Conservation (phyloP, 805 yeast species). For the Yamadazyma laniorum region DNA sequence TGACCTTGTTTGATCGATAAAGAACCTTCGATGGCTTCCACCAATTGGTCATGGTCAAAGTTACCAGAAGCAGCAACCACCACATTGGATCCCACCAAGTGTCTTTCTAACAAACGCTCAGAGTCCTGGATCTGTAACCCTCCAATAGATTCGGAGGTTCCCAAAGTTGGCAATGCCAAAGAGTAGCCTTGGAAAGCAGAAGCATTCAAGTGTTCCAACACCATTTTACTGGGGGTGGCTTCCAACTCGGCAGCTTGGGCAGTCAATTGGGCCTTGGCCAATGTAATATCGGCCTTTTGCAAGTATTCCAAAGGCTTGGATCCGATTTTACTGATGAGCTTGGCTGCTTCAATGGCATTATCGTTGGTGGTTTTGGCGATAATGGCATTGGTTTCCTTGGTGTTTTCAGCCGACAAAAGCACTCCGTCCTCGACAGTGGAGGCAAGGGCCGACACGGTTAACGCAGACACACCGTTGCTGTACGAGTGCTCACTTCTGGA, state of each 20-base stretch:
- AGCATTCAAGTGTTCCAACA: constrained; percentile 72
- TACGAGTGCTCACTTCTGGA: constrained; percentile 75
- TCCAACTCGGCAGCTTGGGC: constrained; percentile 55
- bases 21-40: constrained; percentile 58
- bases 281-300: constrained; percentile 46
- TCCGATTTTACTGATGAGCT: constrained; percentile 46
- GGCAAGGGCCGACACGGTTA: constrained; percentile 53
- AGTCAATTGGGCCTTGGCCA: constrained; percentile 46
- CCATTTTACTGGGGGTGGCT: constrained; percentile 52
- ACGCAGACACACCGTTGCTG: constrained; percentile 77
- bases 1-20: constrained; percentile 52
- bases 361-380: constrained; percentile 54
- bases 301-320: constrained; percentile 37
- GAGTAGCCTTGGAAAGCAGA: constrained; percentile 88
- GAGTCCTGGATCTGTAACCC: constrained; percentile 61
- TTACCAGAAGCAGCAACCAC: constrained; percentile 74
- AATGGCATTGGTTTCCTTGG: constrained; percentile 65
- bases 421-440: constrained; percentile 53
- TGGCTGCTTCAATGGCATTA: constrained; percentile 51
- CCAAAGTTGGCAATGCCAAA: constrained; percentile 70
- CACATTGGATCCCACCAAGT: constrained; percentile 60
- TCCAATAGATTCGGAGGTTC: constrained; percentile 65
- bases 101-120: constrained; percentile 50
- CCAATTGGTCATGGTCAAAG: constrained; percentile 65
- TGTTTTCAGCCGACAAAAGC: constrained; percentile 49